phyloP scores from a whole-genome alignment of 1,284 basidiomycete genomes.

The Coniferiporia sulphurascens region DNA sequence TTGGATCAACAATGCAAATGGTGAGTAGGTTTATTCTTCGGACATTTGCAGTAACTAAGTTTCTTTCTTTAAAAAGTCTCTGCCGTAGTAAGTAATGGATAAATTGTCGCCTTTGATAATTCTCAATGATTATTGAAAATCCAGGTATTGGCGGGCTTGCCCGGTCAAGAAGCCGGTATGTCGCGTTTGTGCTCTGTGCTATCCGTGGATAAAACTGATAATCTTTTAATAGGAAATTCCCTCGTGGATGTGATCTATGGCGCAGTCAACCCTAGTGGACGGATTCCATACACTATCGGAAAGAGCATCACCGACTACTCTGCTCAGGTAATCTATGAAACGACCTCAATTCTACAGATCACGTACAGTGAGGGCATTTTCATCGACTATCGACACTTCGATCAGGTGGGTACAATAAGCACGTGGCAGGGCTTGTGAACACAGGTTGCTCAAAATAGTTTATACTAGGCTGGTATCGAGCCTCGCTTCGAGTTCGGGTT shows the following conservation, averaged over 20 bases:
- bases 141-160: conserved; percentile 51
- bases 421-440: neutral
- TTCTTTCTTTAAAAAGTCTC: conserved; percentile 6
- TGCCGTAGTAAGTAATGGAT: conserved; percentile 13
- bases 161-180: conserved; percentile 65
- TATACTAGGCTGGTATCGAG: conserved; percentile 36
- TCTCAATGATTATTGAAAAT: neutral
- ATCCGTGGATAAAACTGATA: conserved; percentile 2
- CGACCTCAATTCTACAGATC: conserved; percentile 26
- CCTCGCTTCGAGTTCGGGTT: conserved; percentile 78
- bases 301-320: conserved; percentile 44
- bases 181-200: neutral
- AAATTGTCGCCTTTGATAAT: neutral
- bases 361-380: conserved; percentile 31
- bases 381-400: conserved; percentile 21
- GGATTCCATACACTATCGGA: conserved; percentile 48
- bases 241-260: conserved; percentile 47
- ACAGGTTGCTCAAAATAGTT: neutral
- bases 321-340: conserved; percentile 28
- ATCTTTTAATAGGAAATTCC: conserved; percentile 27
- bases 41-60: neutral
- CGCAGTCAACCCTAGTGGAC: conserved; percentile 37
- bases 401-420: conserved; percentile 8
- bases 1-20: conserved; percentile 61
- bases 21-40: conserved; percentile 49